Base-by-base conservation (phyloP, 352 stramenopile genomes). In the Globisporangium barbulae region DNA sequence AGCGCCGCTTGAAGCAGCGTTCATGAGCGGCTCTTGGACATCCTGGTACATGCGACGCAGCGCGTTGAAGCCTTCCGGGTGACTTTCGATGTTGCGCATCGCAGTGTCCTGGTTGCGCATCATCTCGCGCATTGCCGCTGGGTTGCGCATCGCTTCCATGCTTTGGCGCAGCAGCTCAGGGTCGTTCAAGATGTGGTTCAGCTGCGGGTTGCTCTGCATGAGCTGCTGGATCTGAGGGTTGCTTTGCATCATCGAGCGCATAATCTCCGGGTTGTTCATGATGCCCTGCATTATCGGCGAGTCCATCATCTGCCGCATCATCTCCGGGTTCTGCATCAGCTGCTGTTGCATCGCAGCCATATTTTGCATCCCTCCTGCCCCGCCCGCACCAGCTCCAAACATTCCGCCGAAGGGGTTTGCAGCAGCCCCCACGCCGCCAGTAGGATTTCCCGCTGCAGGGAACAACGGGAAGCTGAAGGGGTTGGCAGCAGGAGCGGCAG, bases 111-210 rank as follows among this genome's bases (percentile, higher is more conserved):
- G 97, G 75, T 84, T 97, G 5, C 97, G 85, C 95, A 99, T 98
- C 77, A 98, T 97, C 68, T 99, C 93, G 47, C 96, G 91, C 90
- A 98, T 98, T 19, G 90, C 90, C 6, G 81, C 85, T 15, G 97
- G 97, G 74, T 99, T 98, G 50, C 96, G 88, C 90, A 98, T 98
- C 65, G 98, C 97, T 71, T 99, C 91, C 84, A 99, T 98, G 63
- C 87, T 96, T 64, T 98, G 88, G 22, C 96, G 76, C 53, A 99
- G 79, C 55, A 98, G 72, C 61, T 97, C 92, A 0, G 97, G 97
- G 79, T 99, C 96, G 64, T 97, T 96, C 64, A 99, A 84, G 35
- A 98, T 85, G 74, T 99, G 93, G 31, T 93, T 93, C 31, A 99
- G 72, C 72, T 99, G 90, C 21, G 97, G 97, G 74, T 99, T 99